phyloP scores from a whole-genome alignment of 106 monocot genomes.

The Agapanthus africanus region DNA sequence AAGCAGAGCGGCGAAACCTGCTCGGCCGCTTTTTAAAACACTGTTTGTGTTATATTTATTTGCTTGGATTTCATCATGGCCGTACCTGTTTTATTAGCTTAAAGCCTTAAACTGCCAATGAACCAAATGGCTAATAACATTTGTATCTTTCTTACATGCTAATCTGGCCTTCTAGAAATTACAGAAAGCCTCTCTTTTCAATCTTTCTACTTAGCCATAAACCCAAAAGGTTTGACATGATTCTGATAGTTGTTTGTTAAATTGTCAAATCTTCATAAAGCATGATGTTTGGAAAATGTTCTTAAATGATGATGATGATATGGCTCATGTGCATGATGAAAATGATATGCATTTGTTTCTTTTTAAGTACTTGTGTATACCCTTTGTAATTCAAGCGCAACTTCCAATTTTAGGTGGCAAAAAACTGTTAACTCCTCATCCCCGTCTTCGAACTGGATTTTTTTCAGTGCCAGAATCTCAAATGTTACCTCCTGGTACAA shows the following conservation, averaged over 20 bases:
- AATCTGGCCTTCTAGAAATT: too few relatives aligned
- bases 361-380: background rate
- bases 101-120: too few relatives aligned
- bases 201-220: too few relatives aligned
- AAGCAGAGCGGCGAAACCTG: too few relatives aligned
- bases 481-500: slow-evolving; percentile 36
- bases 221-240: too few relatives aligned
- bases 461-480: slow-evolving; percentile 69
- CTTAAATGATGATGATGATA: background rate
- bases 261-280: background rate
- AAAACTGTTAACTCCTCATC: slow-evolving; percentile 87
- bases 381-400: background rate
- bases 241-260: too few relatives aligned
- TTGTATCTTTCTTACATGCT: too few relatives aligned
- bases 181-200: too few relatives aligned
- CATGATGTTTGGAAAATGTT: background rate
- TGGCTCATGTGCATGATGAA: background rate
- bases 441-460: slow-evolving; percentile 81
- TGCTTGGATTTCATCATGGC: too few relatives aligned
- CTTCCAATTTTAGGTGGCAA: slow-evolving; percentile 48
- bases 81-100: too few relatives aligned
- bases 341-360: background rate
- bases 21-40: too few relatives aligned
- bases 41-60: too few relatives aligned
- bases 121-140: background rate